These are phyloP conservation scores for Fulvia fulva DNA, from an alignment of 2,329 filamentous ascomycete genomes.

Conservation along the genomic window DNA sequence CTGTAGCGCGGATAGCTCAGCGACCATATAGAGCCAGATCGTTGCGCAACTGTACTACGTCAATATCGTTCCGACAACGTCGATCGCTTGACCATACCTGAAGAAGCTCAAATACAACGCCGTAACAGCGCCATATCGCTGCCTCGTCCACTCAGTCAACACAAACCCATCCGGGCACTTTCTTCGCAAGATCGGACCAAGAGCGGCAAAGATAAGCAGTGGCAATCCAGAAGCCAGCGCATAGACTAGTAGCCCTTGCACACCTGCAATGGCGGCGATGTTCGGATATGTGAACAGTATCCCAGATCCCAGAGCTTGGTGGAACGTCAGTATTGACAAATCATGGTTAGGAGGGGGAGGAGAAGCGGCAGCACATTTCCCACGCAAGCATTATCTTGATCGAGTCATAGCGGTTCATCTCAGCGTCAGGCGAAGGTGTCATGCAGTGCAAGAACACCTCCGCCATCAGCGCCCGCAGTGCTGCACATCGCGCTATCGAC, in stretches of 20 bases:
- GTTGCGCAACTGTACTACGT: conserved; percentile 57
- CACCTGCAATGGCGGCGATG: conserved; percentile 71
- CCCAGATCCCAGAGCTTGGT: conserved; percentile 71
- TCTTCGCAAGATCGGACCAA: conserved; percentile 72
- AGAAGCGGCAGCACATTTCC: conserved; percentile 88
- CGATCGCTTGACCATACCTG: conserved; percentile 46
- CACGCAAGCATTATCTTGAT: conserved; percentile 99
- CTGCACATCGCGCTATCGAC: conserved; percentile 37
- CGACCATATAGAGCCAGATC: conserved; percentile 82
- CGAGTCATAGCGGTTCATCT: conserved; percentile 95
- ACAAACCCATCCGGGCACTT: conserved; percentile 83
- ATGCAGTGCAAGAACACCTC: conserved; percentile 31
- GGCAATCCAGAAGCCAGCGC: conserved; percentile 68
- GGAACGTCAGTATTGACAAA: conserved; percentile 17
- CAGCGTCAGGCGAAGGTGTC: conserved; percentile 60
- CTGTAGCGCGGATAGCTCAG: conserved; percentile 75
- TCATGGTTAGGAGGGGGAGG: conserved; percentile 40
- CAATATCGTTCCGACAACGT: conserved; percentile 7
- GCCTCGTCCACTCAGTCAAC: conserved; percentile 76
- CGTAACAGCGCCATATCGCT: conserved; percentile 67
- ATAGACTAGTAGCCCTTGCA: conserved; percentile 76
- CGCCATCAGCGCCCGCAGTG: conserved; percentile 75
- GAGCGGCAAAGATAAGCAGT: conserved; percentile 66
- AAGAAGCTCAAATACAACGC: conserved; percentile 72
- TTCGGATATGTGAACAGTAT: conserved; percentile 81